A percentile compares a stretch with the other conserved stretches of the same genome.
Evolutionary conservation across 2,329 filamentous ascomycete genomes (phyloP).

Genomic region (Trichoderma afroharzianum): DNA sequence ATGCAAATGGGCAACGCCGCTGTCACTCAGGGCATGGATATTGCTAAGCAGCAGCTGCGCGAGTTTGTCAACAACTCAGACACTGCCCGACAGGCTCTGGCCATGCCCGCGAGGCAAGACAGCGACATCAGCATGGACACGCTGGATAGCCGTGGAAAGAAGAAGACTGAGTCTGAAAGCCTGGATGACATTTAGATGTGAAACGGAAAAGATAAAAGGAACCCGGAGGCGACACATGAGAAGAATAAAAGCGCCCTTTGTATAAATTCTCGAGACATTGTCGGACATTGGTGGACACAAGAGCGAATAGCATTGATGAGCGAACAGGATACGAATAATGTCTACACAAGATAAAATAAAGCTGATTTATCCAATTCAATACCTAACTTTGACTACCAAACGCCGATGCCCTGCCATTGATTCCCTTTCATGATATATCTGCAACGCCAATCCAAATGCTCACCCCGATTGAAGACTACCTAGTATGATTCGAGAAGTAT

Average conservation of each 20-base stretch:
- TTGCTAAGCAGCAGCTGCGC: slow-evolving; percentile 85
- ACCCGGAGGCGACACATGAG: background rate
- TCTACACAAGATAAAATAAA: slow-evolving; percentile 9
- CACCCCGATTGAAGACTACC: background rate
- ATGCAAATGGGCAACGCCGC: slow-evolving; percentile 92
- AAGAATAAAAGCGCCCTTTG: slow-evolving; percentile 1
- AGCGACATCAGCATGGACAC: slow-evolving; percentile 57
- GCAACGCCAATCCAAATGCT: background rate
- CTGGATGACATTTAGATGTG: slow-evolving; percentile 55
- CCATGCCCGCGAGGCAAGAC: slow-evolving; percentile 57
- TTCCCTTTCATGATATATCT: background rate
- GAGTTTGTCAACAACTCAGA: slow-evolving; percentile 89
- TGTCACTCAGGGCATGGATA: slow-evolving; percentile 77
- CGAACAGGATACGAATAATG: slow-evolving; percentile 22
- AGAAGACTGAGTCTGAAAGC: slow-evolving; percentile 45
- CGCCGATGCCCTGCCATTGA: slow-evolving; percentile 8
- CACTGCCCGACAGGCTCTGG: slow-evolving; percentile 76
- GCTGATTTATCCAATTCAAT: slow-evolving; percentile 4
- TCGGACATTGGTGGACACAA: background rate
- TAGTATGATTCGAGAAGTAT: background rate
- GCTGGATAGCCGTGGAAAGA: slow-evolving; percentile 58
- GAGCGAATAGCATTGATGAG: slow-evolving; percentile 16
- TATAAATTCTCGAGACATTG: background rate
- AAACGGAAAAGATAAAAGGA: background rate
- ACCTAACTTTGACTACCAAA: background rate